A percentile compares a stretch with the other conserved stretches of the same genome.
Conservation (phyloP, 2,329 filamentous ascomycete genomes). For the Claviceps pazoutovae region DNA sequence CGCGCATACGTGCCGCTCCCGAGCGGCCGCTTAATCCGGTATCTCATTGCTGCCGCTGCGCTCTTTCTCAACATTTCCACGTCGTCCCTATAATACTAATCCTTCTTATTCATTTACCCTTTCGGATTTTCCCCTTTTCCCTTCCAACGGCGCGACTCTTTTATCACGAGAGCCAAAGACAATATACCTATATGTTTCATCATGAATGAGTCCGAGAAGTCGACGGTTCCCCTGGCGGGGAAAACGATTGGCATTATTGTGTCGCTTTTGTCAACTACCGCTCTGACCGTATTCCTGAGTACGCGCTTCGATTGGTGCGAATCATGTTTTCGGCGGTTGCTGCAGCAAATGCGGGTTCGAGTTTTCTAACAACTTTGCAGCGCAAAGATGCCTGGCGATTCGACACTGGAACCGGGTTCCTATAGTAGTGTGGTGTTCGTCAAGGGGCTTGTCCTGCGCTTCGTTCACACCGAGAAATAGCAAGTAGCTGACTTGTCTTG, state of each 20-base stretch:
- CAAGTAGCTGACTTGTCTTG: not conserved
- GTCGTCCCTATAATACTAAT: not conserved
- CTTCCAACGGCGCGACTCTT: too few relatives aligned
- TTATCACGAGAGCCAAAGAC: not conserved
- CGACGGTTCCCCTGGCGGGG: not conserved
- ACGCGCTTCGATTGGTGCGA: constrained; percentile 5
- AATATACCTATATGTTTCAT: not conserved
- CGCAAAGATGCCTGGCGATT: constrained; percentile 22
- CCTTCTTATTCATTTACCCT: not conserved
- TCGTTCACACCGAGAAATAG: not conserved
- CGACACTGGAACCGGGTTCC: constrained; percentile 27
- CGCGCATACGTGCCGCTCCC: not conserved
- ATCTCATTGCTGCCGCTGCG: not conserved
- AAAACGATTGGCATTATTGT: constrained; percentile 3
- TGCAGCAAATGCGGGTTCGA: too few relatives aligned
- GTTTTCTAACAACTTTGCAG: constrained; percentile 11
- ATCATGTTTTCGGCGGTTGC: not conserved
- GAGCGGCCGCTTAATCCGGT: not conserved
- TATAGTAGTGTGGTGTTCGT: constrained; percentile 28
- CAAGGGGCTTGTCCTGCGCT: not conserved
- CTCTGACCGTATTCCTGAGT: constrained; percentile 24
- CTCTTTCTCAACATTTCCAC: not conserved
- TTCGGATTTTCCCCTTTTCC: not conserved
- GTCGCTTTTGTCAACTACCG: constrained; percentile 19
- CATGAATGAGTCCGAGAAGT: not conserved